These are phyloP conservation scores for Talaromyces thailandensis DNA, from an alignment of 495 filamentous ascomycete genomes.

Conservation along the genomic window DNA sequence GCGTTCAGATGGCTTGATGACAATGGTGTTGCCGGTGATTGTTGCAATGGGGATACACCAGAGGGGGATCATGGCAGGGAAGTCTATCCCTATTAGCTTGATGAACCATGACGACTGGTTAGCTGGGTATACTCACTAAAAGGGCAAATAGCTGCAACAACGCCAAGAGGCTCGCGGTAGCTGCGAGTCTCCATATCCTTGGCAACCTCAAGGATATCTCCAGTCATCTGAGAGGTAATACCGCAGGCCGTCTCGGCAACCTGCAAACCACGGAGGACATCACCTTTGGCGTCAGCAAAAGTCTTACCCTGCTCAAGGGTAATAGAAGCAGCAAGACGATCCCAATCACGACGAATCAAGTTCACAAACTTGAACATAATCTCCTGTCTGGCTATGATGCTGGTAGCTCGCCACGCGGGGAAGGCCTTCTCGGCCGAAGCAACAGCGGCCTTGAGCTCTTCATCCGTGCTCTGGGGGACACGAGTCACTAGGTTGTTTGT, in stretches of 20 bases:
- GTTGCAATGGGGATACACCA: constrained; percentile 97
- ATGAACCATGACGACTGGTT: background rate
- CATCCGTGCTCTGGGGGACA: constrained; percentile 91
- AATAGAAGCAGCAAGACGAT: constrained; percentile 88
- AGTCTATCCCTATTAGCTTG: constrained; percentile 47
- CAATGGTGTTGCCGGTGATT: constrained; percentile 85
- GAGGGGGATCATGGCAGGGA: constrained; percentile 98
- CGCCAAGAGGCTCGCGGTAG: constrained; percentile 86
- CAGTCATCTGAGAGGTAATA: constrained; percentile 87
- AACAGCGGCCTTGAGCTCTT: constrained; percentile 80
- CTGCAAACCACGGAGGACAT: constrained; percentile 91
- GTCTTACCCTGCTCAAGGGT: constrained; percentile 99
- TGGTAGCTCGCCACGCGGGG: constrained; percentile 75
- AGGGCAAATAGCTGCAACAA: constrained; percentile 95
- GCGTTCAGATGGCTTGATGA: constrained; percentile 95
- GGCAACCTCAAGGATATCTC: constrained; percentile 91
- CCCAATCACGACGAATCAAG: constrained; percentile 91
- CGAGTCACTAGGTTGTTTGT: constrained; percentile 97
- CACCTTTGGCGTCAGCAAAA: constrained; percentile 88
- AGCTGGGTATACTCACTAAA: constrained; percentile 64
- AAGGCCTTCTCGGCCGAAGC: constrained; percentile 85
- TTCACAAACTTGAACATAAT: constrained; percentile 95
- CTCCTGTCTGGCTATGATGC: constrained; percentile 78
- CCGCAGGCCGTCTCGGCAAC: constrained; percentile 94
- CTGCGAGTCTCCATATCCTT: constrained; percentile 98